Base-by-base conservation (phyloP, 2,329 filamentous ascomycete species). In the Colletotrichum sp. region DNA sequence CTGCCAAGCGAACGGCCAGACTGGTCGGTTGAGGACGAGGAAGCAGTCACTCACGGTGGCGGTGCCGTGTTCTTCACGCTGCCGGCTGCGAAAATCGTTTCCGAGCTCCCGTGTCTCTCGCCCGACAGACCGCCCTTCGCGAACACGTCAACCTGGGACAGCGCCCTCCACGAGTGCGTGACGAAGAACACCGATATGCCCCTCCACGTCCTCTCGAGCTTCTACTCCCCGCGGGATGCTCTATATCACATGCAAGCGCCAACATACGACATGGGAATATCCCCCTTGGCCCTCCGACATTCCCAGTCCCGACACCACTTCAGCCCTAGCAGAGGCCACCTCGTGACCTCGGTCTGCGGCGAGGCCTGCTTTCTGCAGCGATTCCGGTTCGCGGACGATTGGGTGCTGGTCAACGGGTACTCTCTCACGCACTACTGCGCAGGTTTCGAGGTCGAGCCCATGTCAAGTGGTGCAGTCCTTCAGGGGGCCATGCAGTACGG, bases 371-470 rank as follows among this genome's bases (percentile, higher is more conserved):
- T 88, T 79, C 83, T 89, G 77, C 87, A 88, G 78, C 85, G 87
- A 8, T 89, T 87, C 76, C 79, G 82, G 36, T 89, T 89, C 79
- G 81, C 80, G 52, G 87, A 88, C 78, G 83, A 85, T 78, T 89
- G 88, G 88, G 82, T 89, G 6, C 82, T 89, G 7, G 85, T 88
- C 59, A 89, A 88, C 76, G 88, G 88, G 7, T 83, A 87, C 78
- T 86, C 86, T 34, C 83, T 89, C 73, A 84, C 83, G 55, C 83
- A 87, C 64, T 87, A 89, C 77, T 83, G 84, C 0, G 83, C 85
- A 69, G 84, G 85, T 3, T 81, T 86, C 36, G 80, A 80, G 39
- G 73, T 72, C 10, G 75, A 75, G 7, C 71, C 71, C 34, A 77
- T 77, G 75, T 24, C 52, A 39, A n/a, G 49, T 55, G 39, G 63